These are phyloP conservation scores for Hypoxylon sp. DNA, from an alignment of 2,329 filamentous ascomycete genomes.

Conservation along the genomic window DNA sequence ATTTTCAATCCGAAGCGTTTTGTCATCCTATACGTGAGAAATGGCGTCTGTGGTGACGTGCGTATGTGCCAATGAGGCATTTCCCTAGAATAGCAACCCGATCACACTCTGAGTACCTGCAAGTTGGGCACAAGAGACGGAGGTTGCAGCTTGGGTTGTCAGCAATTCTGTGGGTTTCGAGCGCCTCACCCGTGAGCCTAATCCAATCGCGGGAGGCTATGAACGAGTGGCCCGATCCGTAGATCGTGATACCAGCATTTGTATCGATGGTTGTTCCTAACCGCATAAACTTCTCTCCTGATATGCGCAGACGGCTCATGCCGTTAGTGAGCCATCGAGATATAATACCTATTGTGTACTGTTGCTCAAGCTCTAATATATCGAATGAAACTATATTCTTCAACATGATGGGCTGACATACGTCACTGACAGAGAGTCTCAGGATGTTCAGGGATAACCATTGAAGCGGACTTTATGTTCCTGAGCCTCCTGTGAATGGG, in stretches of 20 bases:
- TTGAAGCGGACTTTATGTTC: neutral
- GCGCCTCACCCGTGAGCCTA: neutral
- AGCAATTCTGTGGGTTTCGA: slow-evolving; percentile 5
- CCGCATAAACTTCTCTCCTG: neutral
- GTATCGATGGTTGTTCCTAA: slow-evolving; percentile 21
- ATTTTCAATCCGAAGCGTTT: slow-evolving; percentile 22
- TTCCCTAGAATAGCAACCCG: slow-evolving; percentile 36
- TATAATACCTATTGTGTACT: slow-evolving; percentile 4
- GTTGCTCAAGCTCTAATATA: slow-evolving; percentile 22
- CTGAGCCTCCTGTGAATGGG: neutral
- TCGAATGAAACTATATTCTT: slow-evolving; percentile 15
- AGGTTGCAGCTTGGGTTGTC: neutral
- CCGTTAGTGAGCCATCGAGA: slow-evolving; percentile 8
- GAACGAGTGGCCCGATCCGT: slow-evolving; percentile 20
- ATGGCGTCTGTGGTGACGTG: neutral
- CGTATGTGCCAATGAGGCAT: slow-evolving; percentile 28
- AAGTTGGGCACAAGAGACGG: slow-evolving; percentile 15
- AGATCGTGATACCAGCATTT: slow-evolving; percentile 17
- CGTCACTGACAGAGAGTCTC: slow-evolving; percentile 12
- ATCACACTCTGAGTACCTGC: slow-evolving; percentile 13
- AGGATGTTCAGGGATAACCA: slow-evolving; percentile 8
- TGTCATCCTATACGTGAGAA: slow-evolving; percentile 8
- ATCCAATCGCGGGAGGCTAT: slow-evolving; percentile 5
- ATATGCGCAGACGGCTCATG: slow-evolving; percentile 1
- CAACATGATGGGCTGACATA: slow-evolving; percentile 27